Evolutionary conservation across 768 basidiomycete species (phyloP).

Genomic region (Lentinula edodes): DNA sequence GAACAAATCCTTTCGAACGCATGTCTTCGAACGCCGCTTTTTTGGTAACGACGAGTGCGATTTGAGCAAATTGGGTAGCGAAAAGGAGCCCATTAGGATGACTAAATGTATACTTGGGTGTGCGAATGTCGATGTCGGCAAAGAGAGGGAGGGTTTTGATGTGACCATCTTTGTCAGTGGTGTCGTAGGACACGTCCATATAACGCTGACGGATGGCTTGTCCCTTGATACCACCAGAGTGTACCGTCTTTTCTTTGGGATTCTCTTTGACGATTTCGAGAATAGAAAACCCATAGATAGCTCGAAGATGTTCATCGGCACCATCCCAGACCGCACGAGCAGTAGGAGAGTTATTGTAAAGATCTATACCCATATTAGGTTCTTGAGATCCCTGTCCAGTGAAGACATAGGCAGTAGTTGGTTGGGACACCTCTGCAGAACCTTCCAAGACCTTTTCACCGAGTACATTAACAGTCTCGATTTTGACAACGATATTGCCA

Average conservation of each 20-base stretch:
- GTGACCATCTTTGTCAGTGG: slow-evolving; percentile 93
- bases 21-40: slow-evolving; percentile 99
- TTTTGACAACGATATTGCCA: slow-evolving; percentile 88
- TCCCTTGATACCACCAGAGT: slow-evolving; percentile 99
- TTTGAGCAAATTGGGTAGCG: slow-evolving; percentile 98
- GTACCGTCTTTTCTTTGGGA: slow-evolving; percentile 96
- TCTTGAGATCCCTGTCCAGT: slow-evolving; percentile 99
- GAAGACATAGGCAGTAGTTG: slow-evolving; percentile 92
- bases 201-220: slow-evolving; percentile 98
- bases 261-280: slow-evolving; percentile 98
- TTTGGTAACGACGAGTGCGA: slow-evolving; percentile 96
- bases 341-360: slow-evolving; percentile 88
- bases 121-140: slow-evolving; percentile 90
- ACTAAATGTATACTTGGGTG: slow-evolving; percentile 96
- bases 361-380: slow-evolving; percentile 98
- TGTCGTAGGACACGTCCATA: slow-evolving; percentile 99
- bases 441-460: slow-evolving; percentile 93
- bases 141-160: slow-evolving; percentile 96
- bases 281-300: slow-evolving; percentile 98
- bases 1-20: slow-evolving; percentile 93
- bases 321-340: slow-evolving; percentile 97
- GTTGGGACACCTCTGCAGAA: slow-evolving; percentile 89
- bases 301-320: slow-evolving; percentile 88
- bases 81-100: slow-evolving; percentile 93
- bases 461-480: slow-evolving; percentile 77